phyloP scores from a whole-genome alignment of 306 rosid genomes.

The Cicer yamashitae region DNA sequence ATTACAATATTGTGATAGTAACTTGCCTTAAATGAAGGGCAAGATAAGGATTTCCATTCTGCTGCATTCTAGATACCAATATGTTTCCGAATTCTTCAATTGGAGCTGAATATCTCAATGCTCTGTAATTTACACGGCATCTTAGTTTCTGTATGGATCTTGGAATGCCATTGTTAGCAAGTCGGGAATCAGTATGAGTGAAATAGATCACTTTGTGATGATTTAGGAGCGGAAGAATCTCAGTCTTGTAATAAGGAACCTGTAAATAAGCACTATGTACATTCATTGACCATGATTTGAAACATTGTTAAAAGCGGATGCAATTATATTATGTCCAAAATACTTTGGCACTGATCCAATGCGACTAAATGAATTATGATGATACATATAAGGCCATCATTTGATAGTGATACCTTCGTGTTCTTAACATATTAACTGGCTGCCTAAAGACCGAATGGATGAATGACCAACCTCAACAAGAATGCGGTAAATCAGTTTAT shows the following conservation, averaged over 20 bases:
- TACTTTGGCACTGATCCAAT: slow-evolving; percentile 20
- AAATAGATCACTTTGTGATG: slow-evolving; percentile 86
- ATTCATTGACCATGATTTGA: slow-evolving; percentile 26
- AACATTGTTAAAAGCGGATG: slow-evolving; percentile 33
- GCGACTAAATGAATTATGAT: slow-evolving; percentile 34
- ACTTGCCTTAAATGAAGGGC: slow-evolving; percentile 96
- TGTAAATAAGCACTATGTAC: slow-evolving; percentile 50
- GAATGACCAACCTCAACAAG: slow-evolving; percentile 25
- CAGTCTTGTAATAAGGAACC: slow-evolving; percentile 78
- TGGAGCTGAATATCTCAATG: slow-evolving; percentile 86
- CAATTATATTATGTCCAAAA: slow-evolving; percentile 20
- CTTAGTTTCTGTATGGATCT: slow-evolving; percentile 79
- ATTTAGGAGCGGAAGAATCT: slow-evolving; percentile 84
- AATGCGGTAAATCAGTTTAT: slow-evolving; percentile 22
- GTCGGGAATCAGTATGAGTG: slow-evolving; percentile 93
- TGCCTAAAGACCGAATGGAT: slow-evolving; percentile 33
- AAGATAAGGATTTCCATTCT: slow-evolving; percentile 73
- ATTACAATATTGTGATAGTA: slow-evolving; percentile 30
- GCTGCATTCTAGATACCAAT: slow-evolving; percentile 86
- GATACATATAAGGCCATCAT: slow-evolving; percentile 18
- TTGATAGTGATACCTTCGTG: slow-evolving; percentile 11
- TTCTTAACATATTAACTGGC: slow-evolving; percentile 30
- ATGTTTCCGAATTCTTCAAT: slow-evolving; percentile 75
- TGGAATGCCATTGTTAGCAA: slow-evolving; percentile 77
- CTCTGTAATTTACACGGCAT: slow-evolving; percentile 88